Evolutionary conservation across 2,329 filamentous ascomycete species (phyloP), one percentile per base, ranked within the genome.

Genomic region (Pseudocercospora eumusae): DNA sequence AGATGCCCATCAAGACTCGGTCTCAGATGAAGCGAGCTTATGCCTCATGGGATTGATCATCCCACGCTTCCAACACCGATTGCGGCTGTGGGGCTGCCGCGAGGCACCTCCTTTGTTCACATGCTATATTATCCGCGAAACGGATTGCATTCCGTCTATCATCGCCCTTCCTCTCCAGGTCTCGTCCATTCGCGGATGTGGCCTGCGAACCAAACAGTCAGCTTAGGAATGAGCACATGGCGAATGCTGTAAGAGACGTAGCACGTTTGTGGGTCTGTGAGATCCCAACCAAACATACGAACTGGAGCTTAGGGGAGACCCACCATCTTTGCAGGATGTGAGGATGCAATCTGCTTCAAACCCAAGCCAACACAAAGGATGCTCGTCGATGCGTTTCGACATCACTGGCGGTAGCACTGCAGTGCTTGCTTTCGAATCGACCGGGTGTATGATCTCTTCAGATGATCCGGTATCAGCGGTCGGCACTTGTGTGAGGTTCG

Each of bases 311-410:
- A 23, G 13, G 49, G 50, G 49, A 52, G 81, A 60, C 88, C 76
- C 81, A 96, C 93, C 93, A 78, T 88, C 90, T 74, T 92, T 90
- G 78, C 92, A 97, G 68, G 91, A 92, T 36, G 92, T 97, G 72
- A 98, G 88, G 68, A 99, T 96, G 66, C 89, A 89, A 70, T 96
- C 88, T 74, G 97, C 89, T 59, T 93, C 93, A 71, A 99, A 99
- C n/a, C 88, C 90, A 42, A 99, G 78, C 89, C 93, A 96, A 75
- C 87, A 91, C 50, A 96, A 81, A 57, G 93, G 92, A 76, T 98
- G 92, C 64, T 88, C 86, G 75, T 96, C 92, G 36, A 96, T 86
- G 11, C 84, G 81, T 76, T 96, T 97, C 53, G 89, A 85, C 84
- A 96, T 87, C 25, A 99, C 92, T 52, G 95, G 93, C 56, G 93